These are phyloP conservation scores for Hanseniaspora pseudoguilliermondii DNA, from an alignment of 805 yeast species.

Conservation along the genomic window DNA sequence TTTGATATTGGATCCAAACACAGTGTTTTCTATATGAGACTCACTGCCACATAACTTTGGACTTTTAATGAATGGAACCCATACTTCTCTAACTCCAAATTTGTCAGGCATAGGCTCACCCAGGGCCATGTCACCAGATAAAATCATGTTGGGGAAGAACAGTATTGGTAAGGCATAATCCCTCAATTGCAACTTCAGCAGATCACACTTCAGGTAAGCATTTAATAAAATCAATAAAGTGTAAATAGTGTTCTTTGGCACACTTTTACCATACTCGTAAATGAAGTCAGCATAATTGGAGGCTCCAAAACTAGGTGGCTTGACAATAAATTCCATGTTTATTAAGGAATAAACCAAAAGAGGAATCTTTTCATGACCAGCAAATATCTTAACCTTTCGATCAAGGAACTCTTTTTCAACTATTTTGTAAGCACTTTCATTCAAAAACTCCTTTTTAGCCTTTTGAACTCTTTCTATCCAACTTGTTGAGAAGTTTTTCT, in stretches of 20 bases:
- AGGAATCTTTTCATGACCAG: slow-evolving; percentile 21
- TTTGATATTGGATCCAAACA: slow-evolving; percentile 46
- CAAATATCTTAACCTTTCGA: slow-evolving; percentile 16
- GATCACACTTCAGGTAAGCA: slow-evolving; percentile 33
- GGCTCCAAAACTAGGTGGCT: slow-evolving; percentile 25
- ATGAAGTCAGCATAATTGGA: slow-evolving; percentile 27
- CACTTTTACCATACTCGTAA: slow-evolving; percentile 34
- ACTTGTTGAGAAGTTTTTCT: slow-evolving; percentile 31
- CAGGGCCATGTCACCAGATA: slow-evolving; percentile 41
- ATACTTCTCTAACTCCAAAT: slow-evolving; percentile 37
- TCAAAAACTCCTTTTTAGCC: slow-evolving; percentile 23
- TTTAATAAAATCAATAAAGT: slow-evolving; percentile 44
- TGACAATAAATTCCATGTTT: slow-evolving; percentile 20
- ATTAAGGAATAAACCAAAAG: slow-evolving; percentile 21
- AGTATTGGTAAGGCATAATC: slow-evolving; percentile 50
- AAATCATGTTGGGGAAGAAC: slow-evolving; percentile 32
- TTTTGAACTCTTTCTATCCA: slow-evolving; percentile 28
- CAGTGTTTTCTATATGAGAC: slow-evolving; percentile 28
- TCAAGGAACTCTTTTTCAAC: slow-evolving; percentile 17
- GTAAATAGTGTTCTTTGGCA: slow-evolving; percentile 41
- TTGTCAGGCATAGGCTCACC: slow-evolving; percentile 41
- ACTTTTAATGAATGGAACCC: slow-evolving; percentile 41
- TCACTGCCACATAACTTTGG: slow-evolving; percentile 3
- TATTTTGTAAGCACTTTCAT: slow-evolving; percentile 21
- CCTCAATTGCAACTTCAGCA: slow-evolving; percentile 34